These are phyloP conservation scores for Dendrocalamus latiflorus DNA, from an alignment of 202 grass and related monocot genomes.

Conservation along the genomic window DNA sequence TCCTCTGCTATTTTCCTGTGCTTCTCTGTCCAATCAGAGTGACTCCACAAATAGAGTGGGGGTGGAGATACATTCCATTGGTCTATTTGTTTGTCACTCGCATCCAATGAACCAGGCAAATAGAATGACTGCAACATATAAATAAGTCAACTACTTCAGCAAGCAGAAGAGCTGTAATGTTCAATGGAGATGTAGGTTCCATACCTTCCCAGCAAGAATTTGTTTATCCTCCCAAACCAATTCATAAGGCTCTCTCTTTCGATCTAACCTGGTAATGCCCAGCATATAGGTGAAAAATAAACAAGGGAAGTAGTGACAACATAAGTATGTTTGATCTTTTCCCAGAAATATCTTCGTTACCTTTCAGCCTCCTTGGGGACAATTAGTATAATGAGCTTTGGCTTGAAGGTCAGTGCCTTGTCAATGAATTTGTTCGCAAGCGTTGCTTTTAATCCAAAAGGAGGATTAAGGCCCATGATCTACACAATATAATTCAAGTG, in stretches of 20 bases:
- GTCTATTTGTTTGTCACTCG: conserved; percentile 70
- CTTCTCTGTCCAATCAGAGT: conserved; percentile 47
- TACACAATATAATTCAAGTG: conserved; percentile 14
- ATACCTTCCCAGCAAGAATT: conserved; percentile 62
- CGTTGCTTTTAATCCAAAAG: conserved; percentile 65
- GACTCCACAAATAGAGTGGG: conserved; percentile 64
- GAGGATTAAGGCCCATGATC: conserved; percentile 87
- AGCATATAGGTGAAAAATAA: neutral
- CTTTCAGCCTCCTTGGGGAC: conserved; percentile 68
- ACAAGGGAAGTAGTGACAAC: neutral
- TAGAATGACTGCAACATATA: conserved; percentile 65
- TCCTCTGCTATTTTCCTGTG: conserved; percentile 53
- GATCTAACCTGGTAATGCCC: conserved; percentile 48
- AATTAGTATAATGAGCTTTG: conserved; percentile 78
- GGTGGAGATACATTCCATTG: conserved; percentile 71
- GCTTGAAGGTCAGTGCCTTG: conserved; percentile 61
- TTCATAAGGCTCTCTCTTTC: conserved; percentile 50
- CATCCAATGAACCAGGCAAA: conserved; percentile 74
- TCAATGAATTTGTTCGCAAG: conserved; percentile 81
- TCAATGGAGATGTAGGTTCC: neutral
- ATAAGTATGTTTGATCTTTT: neutral
- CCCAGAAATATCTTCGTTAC: conserved; percentile 29
- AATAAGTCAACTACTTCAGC: neutral
- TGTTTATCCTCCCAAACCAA: conserved; percentile 63
- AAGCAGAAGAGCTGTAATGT: neutral